Conservation (phyloP, 73 alveolate species). For the Durusdinium trenchii region DNA sequence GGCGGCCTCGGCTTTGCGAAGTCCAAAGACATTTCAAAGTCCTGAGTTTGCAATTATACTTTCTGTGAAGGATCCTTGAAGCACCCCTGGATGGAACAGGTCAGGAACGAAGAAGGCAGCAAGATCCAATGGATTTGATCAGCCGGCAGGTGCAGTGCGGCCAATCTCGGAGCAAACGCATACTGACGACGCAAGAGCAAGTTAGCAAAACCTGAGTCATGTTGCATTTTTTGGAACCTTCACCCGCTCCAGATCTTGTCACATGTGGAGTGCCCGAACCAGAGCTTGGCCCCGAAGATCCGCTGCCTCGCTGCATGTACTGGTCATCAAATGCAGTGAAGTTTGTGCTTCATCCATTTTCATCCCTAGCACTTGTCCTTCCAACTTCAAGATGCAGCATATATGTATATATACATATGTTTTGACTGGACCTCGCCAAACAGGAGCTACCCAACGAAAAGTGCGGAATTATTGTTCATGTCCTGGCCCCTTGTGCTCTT, state of each 20-base stretch:
- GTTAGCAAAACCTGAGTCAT: background rate
- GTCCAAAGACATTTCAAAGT: background rate
- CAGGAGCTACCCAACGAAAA: too few species aligned
- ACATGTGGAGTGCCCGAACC: conserved; percentile 77
- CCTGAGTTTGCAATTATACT: background rate
- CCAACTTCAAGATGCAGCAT: background rate
- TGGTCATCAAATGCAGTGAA: too few species aligned
- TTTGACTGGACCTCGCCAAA: background rate
- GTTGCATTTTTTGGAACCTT: background rate
- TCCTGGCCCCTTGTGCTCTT: background rate
- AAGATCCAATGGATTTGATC: conserved; percentile 83
- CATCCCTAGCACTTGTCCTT: background rate
- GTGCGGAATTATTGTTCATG: background rate
- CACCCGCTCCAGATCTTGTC: conserved; percentile 56
- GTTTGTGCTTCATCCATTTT: background rate
- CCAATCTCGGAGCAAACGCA: background rate
- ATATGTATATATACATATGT: too few species aligned
- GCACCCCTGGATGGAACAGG: background rate
- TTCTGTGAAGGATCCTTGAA: background rate
- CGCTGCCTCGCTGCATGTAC: conserved; percentile 34
- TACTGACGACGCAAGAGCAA: background rate
- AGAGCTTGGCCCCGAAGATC: conserved; percentile 93
- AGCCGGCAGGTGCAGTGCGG: conserved; percentile 8
- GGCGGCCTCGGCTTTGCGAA: background rate
- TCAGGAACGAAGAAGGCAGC: conserved; percentile 45